Conservation (phyloP, 2,329 filamentous ascomycete species). For the Aspergillus udagawae region DNA sequence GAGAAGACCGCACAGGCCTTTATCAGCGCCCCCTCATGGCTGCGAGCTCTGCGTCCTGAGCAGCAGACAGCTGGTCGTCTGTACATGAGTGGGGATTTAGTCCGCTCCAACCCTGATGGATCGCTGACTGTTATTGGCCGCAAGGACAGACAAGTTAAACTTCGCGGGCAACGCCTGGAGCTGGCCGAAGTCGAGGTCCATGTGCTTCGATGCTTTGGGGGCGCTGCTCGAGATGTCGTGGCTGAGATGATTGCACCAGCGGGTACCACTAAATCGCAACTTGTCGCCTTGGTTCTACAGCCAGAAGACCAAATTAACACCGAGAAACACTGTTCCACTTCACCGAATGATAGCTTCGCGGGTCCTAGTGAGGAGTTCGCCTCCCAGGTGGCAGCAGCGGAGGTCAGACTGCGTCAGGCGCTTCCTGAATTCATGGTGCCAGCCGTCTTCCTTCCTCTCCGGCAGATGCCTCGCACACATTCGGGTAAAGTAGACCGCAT, state of each 20-base stretch:
- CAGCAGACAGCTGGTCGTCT: slow-evolving; percentile 12
- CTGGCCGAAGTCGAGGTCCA: slow-evolving; percentile 22
- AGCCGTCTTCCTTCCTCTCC: background rate
- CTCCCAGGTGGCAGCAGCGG: background rate
- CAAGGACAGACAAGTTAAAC: slow-evolving; percentile 17
- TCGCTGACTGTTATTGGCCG: slow-evolving; percentile 11
- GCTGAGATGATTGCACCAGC: background rate
- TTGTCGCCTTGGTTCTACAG: background rate
- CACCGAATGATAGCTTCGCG: background rate
- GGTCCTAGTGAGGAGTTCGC: background rate
- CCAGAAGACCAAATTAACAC: background rate
- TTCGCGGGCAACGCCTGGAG: slow-evolving; percentile 28
- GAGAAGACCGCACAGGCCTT: slow-evolving; percentile 19
- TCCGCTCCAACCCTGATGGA: slow-evolving; percentile 21
- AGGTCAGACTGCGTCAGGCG: background rate
- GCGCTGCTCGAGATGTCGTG: background rate
- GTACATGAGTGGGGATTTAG: slow-evolving; percentile 33
- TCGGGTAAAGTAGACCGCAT: background rate
- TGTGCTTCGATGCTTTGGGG: background rate
- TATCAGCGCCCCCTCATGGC: slow-evolving; percentile 21
- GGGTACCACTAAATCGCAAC: background rate
- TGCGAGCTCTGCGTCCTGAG: slow-evolving; percentile 2
- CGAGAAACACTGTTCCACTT: background rate
- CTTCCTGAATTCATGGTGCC: background rate
- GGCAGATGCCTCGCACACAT: background rate